These are phyloP conservation scores for Neofusicoccum umdonicola DNA, from an alignment of 2,329 filamentous ascomycete species.

Conservation along the genomic window DNA sequence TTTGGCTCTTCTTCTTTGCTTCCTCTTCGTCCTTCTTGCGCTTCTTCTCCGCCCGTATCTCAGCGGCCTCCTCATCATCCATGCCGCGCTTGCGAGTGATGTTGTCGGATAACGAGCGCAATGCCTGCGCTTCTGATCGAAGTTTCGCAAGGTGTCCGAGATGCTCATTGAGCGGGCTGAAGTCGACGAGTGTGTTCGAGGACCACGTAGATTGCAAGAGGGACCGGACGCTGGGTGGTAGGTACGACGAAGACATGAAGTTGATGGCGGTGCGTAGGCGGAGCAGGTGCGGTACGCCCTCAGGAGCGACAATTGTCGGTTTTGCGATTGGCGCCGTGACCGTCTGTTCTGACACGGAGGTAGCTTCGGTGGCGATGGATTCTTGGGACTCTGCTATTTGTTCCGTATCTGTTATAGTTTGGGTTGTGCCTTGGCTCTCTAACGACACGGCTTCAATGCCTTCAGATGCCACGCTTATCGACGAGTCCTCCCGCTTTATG, in stretches of 20 bases:
- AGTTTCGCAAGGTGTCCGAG: constrained; percentile 64
- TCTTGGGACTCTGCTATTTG: constrained; percentile 22
- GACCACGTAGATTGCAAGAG: constrained; percentile 45
- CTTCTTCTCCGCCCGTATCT: constrained; percentile 71
- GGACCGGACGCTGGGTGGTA: constrained; percentile 43
- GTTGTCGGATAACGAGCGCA: constrained; percentile 68
- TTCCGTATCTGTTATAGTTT: constrained; percentile 36
- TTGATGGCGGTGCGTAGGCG: constrained; percentile 62
- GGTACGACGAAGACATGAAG: constrained; percentile 63
- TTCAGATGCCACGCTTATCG: constrained; percentile 26
- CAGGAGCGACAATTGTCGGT: constrained; percentile 28
- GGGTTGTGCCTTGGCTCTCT: constrained; percentile 30
- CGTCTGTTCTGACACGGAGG: constrained; percentile 19
- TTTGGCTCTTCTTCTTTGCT: constrained; percentile 76
- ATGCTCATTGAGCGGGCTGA: constrained; percentile 69
- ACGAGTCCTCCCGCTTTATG: constrained; percentile 59
- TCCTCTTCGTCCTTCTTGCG: constrained; percentile 86
- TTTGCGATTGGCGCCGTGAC: constrained; percentile 22
- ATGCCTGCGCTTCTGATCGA: constrained; percentile 67
- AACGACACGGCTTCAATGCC: constrained; percentile 26
- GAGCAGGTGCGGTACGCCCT: constrained; percentile 58
- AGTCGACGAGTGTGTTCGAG: constrained; percentile 57
- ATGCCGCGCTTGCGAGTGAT: constrained; percentile 60
- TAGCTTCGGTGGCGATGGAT: constrained; percentile 21
- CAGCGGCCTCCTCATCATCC: constrained; percentile 65